Percentiles rank a stretch among this genome's conserved stretches.
These are phyloP conservation scores for Pilasporangium apinafurcum DNA, from an alignment of 352 stramenopile species.

Conservation along the genomic window DNA sequence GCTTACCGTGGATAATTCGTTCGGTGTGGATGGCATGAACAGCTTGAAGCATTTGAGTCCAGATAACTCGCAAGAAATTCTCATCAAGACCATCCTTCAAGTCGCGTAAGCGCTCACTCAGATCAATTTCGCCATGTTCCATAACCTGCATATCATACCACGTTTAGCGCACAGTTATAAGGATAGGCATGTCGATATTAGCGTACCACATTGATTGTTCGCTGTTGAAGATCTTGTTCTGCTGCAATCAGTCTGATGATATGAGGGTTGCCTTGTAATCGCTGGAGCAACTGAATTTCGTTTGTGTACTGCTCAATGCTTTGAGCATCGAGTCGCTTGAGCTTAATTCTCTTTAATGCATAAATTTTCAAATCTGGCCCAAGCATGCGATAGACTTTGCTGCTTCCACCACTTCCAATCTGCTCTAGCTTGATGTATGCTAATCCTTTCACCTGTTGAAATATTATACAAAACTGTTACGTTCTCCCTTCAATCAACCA, in stretches of 20 bases:
- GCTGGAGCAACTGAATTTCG: constrained; percentile 94
- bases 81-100: constrained; percentile 87
- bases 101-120: constrained; percentile 90
- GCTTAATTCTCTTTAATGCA: constrained; percentile 98
- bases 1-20: constrained; percentile 89
- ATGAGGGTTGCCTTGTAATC: constrained; percentile 90
- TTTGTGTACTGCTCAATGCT: constrained; percentile 96
- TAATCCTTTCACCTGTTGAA: constrained; percentile 76
- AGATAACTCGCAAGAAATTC: constrained; percentile 97
- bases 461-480: constrained; percentile 3
- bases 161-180: not conserved
- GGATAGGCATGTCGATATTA: not conserved
- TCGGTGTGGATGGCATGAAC: constrained; percentile 96
- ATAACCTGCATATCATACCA: constrained; percentile 76
- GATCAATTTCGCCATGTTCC: constrained; percentile 97
- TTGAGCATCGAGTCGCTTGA: constrained; percentile 87
- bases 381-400: constrained; percentile 96
- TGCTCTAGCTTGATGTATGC: constrained; percentile 95
- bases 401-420: constrained; percentile 96
- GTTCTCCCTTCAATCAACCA: not conserved
- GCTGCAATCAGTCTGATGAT: constrained; percentile 96
- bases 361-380: constrained; percentile 91
- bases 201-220: constrained; percentile 67
- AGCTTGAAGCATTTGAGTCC: constrained; percentile 98
- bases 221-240: constrained; percentile 86